Conservation (phyloP, 495 filamentous ascomycete genomes). For the Podospora pseudoanserina region DNA sequence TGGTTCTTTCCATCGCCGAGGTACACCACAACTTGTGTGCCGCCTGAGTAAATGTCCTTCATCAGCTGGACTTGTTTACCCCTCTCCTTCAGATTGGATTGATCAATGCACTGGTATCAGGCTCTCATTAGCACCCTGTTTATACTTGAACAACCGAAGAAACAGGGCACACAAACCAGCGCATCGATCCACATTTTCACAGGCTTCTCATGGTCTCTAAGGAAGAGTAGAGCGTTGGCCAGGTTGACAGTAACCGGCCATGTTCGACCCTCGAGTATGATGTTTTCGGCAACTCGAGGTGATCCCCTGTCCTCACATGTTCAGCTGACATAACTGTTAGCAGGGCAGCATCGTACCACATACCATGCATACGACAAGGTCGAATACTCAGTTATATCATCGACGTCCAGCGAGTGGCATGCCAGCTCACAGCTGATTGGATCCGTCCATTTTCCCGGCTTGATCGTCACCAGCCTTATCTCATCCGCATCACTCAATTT, state of each 20-base stretch:
- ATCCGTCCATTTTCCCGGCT: neutral
- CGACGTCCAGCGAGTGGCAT: neutral
- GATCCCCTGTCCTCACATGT: neutral
- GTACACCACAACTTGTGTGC: slow-evolving; percentile 3
- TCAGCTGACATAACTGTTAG: neutral
- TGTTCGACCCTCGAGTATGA: neutral
- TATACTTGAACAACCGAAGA: neutral
- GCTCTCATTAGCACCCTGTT: neutral
- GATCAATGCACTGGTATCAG: slow-evolving; percentile 9
- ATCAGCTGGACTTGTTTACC: slow-evolving; percentile 5
- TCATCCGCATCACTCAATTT: neutral
- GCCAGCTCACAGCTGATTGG: neutral
- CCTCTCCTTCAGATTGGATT: slow-evolving; percentile 10
- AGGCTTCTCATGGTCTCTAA: neutral
- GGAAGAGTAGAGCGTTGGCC: slow-evolving; percentile 5
- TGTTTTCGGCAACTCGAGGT: neutral
- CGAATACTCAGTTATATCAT: neutral
- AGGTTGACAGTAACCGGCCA: slow-evolving; percentile 14
- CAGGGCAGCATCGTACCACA: neutral
- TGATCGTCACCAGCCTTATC: neutral
- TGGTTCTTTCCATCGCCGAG: slow-evolving; percentile 11
- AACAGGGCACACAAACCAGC: neutral
- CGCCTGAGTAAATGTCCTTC: neutral
- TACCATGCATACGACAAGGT: slow-evolving; percentile 14
- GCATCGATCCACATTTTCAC: slow-evolving; percentile 12